phyloP scores from a whole-genome alignment of 495 filamentous ascomycete genomes.

The Penicillium tannophilum region DNA sequence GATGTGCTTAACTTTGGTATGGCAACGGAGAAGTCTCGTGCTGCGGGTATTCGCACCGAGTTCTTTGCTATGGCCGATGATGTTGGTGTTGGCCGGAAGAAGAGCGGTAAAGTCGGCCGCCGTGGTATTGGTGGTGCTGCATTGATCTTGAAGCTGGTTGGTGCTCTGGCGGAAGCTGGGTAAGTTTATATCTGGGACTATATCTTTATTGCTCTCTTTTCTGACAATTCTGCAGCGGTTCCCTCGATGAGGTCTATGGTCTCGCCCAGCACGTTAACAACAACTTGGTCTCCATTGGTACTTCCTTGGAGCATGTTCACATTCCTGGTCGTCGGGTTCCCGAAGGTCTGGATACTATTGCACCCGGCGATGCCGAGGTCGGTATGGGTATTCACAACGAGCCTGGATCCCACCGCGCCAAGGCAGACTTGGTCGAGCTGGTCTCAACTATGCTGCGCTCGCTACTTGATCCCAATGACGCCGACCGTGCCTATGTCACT shows the following conservation, averaged over 20 bases:
- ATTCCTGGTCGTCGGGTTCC: slow-evolving; percentile 72
- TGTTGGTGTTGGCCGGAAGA: slow-evolving; percentile 82
- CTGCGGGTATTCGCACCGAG: slow-evolving; percentile 76
- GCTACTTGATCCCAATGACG: slow-evolving; percentile 75
- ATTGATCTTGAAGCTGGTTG: slow-evolving; percentile 84
- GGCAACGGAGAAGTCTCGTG: slow-evolving; percentile 89
- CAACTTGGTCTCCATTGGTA: slow-evolving; percentile 85
- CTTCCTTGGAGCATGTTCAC: slow-evolving; percentile 86
- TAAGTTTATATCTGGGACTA: slow-evolving; percentile 24
- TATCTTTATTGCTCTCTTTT: neutral
- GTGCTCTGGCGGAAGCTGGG: slow-evolving; percentile 79
- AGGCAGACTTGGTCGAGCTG: slow-evolving; percentile 66
- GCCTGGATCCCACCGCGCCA: slow-evolving; percentile 73
- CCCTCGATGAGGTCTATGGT: slow-evolving; percentile 65
- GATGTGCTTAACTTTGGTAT: slow-evolving; percentile 96
- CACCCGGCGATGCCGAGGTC: slow-evolving; percentile 78
- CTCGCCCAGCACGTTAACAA: slow-evolving; percentile 71
- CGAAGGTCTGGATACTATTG: slow-evolving; percentile 54
- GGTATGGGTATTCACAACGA: slow-evolving; percentile 99
- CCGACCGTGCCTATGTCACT: slow-evolving; percentile 78
- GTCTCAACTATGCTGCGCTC: slow-evolving; percentile 80
- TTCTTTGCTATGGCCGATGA: slow-evolving; percentile 97
- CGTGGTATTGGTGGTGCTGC: slow-evolving; percentile 91
- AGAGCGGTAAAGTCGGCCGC: slow-evolving; percentile 87
- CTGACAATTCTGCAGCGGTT: slow-evolving; percentile 31